Conservation (phyloP, 2,329 filamentous ascomycete species). For the Orbilia oligospora region DNA sequence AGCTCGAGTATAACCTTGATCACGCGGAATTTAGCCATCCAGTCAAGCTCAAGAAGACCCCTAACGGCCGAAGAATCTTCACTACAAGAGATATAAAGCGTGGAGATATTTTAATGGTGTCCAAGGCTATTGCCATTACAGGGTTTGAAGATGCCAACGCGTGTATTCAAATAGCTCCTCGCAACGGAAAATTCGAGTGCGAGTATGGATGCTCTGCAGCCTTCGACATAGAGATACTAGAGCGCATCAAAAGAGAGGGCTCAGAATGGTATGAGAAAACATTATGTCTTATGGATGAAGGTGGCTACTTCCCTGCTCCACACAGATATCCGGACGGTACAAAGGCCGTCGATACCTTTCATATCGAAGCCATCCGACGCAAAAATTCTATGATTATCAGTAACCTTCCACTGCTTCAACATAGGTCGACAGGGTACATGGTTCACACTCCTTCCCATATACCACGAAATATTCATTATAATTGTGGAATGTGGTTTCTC, state of each 20-base stretch:
- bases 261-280: slow-evolving; percentile 51
- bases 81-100: slow-evolving; percentile 51
- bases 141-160: slow-evolving; percentile 18
- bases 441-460: background rate
- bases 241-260: slow-evolving; percentile 31
- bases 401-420: slow-evolving; percentile 31
- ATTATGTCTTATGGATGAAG: slow-evolving; percentile 42
- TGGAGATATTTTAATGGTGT: slow-evolving; percentile 50
- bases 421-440: slow-evolving; percentile 16
- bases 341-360: slow-evolving; percentile 44
- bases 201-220: slow-evolving; percentile 36
- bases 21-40: slow-evolving; percentile 48
- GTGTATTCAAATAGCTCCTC: slow-evolving; percentile 16
- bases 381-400: slow-evolving; percentile 28
- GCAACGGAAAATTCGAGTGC: slow-evolving; percentile 29
- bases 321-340: slow-evolving; percentile 31
- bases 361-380: slow-evolving; percentile 52
- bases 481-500: slow-evolving; percentile 49
- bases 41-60: slow-evolving; percentile 52
- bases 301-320: background rate
- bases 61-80: slow-evolving; percentile 53
- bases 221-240: slow-evolving; percentile 31
- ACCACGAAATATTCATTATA: slow-evolving; percentile 11
- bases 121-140: slow-evolving; percentile 41
- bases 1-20: background rate